These are phyloP conservation scores for Trichocladium antarcticum DNA, from an alignment of 495 filamentous ascomycete genomes.

Conservation along the genomic window DNA sequence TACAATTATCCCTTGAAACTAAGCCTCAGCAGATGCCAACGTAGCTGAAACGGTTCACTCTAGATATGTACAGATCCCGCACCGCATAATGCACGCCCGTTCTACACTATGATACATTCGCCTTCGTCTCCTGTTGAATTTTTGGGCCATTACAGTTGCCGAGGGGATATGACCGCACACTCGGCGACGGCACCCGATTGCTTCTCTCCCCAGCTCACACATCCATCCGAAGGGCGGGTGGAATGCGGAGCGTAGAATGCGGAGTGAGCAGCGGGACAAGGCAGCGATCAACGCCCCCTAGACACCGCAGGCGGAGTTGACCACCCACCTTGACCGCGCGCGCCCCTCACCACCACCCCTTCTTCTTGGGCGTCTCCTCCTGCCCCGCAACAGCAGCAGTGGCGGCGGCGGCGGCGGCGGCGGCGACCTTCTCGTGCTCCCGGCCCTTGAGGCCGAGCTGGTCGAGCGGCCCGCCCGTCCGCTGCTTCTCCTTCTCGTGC, in stretches of 20 bases:
- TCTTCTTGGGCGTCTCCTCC: not conserved
- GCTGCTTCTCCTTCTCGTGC: conserved; percentile 39
- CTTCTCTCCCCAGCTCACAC: too few species aligned
- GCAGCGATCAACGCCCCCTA: too few species aligned
- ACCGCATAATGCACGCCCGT: conserved; percentile 15
- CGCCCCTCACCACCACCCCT: conserved; percentile 6
- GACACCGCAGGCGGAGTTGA: too few species aligned
- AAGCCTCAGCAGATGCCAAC: not conserved
- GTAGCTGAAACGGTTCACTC: not conserved
- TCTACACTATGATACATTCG: conserved; percentile 22
- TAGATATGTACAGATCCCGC: conserved; percentile 5
- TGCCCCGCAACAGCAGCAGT: conserved; percentile 14
- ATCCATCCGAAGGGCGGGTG: too few species aligned
- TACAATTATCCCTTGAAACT: not conserved
- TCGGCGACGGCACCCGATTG: not conserved
- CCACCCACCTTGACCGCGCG: not conserved
- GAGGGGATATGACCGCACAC: not conserved
- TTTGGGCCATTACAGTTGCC: not conserved
- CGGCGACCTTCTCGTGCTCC: not conserved
- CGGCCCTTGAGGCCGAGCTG: conserved; percentile 29
- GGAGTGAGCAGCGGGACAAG: too few species aligned
- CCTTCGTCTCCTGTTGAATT: not conserved
- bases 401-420: conserved; percentile 1
- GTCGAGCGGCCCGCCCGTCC: conserved; percentile 39
- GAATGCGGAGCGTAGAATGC: too few species aligned